phyloP scores from a whole-genome alignment of 192 early-diverging fungal species.

The Umbelopsis sp. region DNA sequence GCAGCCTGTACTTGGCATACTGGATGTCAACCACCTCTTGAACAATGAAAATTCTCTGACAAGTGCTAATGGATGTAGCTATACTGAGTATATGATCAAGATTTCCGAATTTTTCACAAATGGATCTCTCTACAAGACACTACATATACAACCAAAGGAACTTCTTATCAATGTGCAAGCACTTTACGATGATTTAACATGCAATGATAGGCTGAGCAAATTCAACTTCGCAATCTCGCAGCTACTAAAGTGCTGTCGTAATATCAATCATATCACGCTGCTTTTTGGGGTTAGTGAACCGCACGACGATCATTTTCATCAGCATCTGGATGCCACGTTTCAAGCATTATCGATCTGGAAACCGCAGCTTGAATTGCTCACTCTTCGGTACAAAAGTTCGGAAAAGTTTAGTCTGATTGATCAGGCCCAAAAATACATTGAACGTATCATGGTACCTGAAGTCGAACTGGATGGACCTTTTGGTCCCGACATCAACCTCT shows the following conservation, averaged over 20 bases:
- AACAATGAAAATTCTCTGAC: not conserved
- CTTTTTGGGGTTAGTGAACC: conserved; percentile 6
- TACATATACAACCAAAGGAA: not conserved
- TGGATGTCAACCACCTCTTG: not conserved
- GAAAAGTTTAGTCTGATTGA: not conserved
- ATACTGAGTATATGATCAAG: not conserved
- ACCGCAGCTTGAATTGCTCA: conserved; percentile 5
- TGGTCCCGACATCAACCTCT: conserved; percentile 8
- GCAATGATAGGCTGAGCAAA: not conserved
- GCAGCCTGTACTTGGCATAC: not conserved
- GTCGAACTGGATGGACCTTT: conserved; percentile 7
- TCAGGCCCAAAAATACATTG: conserved; percentile 5
- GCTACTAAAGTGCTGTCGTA: not conserved
- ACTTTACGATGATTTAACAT: not conserved
- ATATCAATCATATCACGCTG: conserved; percentile 8
- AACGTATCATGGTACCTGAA: not conserved
- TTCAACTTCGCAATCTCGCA: not conserved
- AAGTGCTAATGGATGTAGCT: not conserved
- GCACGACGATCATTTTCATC: not conserved
- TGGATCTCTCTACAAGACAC: not conserved
- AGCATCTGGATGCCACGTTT: conserved; percentile 1
- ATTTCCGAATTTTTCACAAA: not conserved
- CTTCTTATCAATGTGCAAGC: not conserved
- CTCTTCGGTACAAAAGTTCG: not conserved
- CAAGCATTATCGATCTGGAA: conserved; percentile 2